Evolutionary conservation across 768 basidiomycete species (phyloP), one percentile per base, ranked within the genome.

Genomic region (Lactarius indigo): DNA sequence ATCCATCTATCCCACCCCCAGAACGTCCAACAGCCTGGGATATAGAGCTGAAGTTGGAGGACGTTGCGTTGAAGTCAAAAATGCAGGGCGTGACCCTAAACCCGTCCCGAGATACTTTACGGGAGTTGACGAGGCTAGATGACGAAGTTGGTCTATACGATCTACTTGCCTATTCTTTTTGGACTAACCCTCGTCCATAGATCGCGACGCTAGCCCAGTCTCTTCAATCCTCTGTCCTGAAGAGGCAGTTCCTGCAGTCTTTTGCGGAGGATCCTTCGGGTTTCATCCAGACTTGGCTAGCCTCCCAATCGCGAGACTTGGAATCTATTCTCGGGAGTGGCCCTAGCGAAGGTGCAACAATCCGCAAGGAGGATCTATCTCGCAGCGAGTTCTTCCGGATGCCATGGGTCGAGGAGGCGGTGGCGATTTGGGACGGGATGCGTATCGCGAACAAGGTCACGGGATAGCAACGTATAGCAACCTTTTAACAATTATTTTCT

Each of bases 331-430:
- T 97, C n/a, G 94, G 93, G 35, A 92, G 90, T 74, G 94, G 93
- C 1, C 86, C 90, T 3, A 88, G 86, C 44, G 90, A 92, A 70
- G 90, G 90, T 31, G 82, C 85, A 73, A 87, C 87, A 2, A 84
- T 96, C 12, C 79, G 91, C n/a, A 91, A 92, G 64, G 94, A 96
- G 70, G 94, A 97, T 74, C 78, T 97, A 62, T 84, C 88, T 68
- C 79, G 93, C 60, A 94, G 91, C 73, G 94, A 97, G 75, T 91
- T 94, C 78, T 98, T 97, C 83, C 82, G 84, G 68, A 76, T 96
- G 73, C 92, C 94, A 5, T 98, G 95, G 95, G 94, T 97, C 15
- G 89, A 91, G 28, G 81, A 91, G 80, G 94, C 93, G 7, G 87
- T 94, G 60, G 88, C 90, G 9, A 85, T 96, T 26, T 90, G 93